Percentiles rank a stretch among this genome's conserved stretches.
Evolutionary conservation across 2,329 filamentous ascomycete genomes (phyloP).

Genomic region (Fonsecaea pugnacius): DNA sequence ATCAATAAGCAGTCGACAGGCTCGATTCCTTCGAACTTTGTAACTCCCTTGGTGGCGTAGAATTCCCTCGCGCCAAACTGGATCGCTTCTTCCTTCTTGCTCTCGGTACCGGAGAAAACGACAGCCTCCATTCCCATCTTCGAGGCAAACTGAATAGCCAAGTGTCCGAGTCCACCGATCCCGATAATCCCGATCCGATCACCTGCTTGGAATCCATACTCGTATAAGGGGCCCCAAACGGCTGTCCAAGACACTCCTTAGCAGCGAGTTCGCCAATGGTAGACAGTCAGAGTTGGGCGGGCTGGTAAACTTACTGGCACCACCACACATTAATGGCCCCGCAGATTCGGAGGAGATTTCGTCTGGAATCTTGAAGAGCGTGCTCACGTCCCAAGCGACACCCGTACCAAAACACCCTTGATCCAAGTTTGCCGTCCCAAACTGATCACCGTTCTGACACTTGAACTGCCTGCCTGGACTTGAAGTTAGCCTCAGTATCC

Average conservation of each 20-base stretch:
- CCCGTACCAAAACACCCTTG: constrained; percentile 35
- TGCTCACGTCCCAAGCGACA: constrained; percentile 31
- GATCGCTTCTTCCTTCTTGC: constrained; percentile 70
- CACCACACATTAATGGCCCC: constrained; percentile 33
- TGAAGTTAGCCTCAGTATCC: not conserved
- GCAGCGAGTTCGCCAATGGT: constrained; percentile 1
- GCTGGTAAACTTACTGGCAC: constrained; percentile 24
- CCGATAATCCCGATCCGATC: constrained; percentile 69
- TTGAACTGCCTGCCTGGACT: constrained; percentile 41
- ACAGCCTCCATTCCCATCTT: constrained; percentile 71
- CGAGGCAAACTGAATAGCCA: constrained; percentile 74
- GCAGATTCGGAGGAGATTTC: constrained; percentile 26
- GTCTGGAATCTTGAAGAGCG: constrained; percentile 33
- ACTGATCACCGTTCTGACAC: constrained; percentile 28
- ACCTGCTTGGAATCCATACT: constrained; percentile 25
- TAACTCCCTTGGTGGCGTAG: constrained; percentile 58
- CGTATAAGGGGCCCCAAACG: constrained; percentile 32
- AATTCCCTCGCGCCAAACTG: constrained; percentile 66
- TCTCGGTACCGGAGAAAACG: constrained; percentile 63
- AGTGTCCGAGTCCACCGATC: constrained; percentile 74
- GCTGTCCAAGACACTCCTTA: constrained; percentile 12
- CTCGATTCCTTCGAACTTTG: constrained; percentile 40
- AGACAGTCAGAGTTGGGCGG: not conserved
- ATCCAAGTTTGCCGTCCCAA: constrained; percentile 30
- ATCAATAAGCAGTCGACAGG: constrained; percentile 42